Base-by-base conservation (phyloP, 2,329 filamentous ascomycete species). In the Hymenoscyphus linearis region DNA sequence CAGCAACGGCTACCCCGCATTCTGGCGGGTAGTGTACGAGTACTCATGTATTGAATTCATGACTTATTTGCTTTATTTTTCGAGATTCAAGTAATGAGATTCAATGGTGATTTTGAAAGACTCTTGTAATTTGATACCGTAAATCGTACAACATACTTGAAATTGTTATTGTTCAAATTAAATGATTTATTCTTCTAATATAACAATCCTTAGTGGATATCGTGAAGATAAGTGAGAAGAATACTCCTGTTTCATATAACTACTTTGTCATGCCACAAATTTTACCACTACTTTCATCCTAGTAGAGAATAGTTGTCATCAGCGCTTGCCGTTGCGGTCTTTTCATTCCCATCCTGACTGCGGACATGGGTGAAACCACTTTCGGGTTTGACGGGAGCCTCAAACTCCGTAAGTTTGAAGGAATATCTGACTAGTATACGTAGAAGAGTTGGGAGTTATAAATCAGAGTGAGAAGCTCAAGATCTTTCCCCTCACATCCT, bases 291-390 rank as follows among this genome's bases (percentile, higher is more conserved):
- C 31, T 31, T 9, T 47, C n/a, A n/a, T n/a, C n/a, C n/a, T n/a
- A n/a, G n/a, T n/a, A 47, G 14, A 47, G 6, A 61, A 57, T 53
- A 54, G 14, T 35, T 58, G 55, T 64, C 61, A 35, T 67, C 64
- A 58, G 62, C 59, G 27, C 52, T 55, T 50, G 65, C 64, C 34
- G 63, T 62, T 18, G 52, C 62, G 35, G 36, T 56, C 55, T 66
- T 67, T 61, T 67, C 65, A 34, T 66, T 62, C 0, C 47, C 52
- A 44, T 54, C 52, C 16, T 59, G 36, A 31, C 55, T 57, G 0
- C 26, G 27, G 3, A 22, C 37, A 22, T 18, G 34, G 31, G 55
- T 50, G 3, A 37, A 57, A 18, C 57, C 47, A 36, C 18, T 57
- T 7, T 52, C 52, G 16, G 26, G 26, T 34, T 62, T 56, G n/a